Base-by-base conservation (phyloP, 2,329 filamentous ascomycete genomes). In the Fusarium sacchari region DNA sequence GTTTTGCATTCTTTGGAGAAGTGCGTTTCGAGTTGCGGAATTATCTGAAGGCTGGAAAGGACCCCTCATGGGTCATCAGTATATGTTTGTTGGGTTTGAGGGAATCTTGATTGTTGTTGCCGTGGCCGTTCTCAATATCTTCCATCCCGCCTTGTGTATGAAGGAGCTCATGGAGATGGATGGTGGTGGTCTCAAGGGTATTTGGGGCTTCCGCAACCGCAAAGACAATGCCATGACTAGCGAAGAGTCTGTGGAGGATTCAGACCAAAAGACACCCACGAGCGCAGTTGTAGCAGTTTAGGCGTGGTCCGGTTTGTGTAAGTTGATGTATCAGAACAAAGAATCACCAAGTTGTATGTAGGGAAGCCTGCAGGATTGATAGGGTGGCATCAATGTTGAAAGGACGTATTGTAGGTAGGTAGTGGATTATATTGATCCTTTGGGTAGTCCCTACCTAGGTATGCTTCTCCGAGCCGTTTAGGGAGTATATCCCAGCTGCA, bases 1-100 rank as follows among this genome's bases (percentile, higher is more conserved):
- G n/a, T 59, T 92, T 18, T 87, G 86, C 74, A 90, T 94, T 76
- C 88, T 93, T 69, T 88, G 88, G 76, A 85, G 92, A 14, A 90
- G 88, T 72, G 87, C 90, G 46, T 94, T 90, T 80, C 87, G 92
- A 61, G 88, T 92, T 28, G 88, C 88, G 1, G 91, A 94, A 84
- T 81, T 94, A 71, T 88, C 86, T 71, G 84, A 88, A 59, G 92
- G 92, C 3, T 94, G 90, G 88, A 80, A 78, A 7, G 90, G 91
- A 1, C 80, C 84, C 28, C 80, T 93, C 74, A 91, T 91, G 79
- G 80, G 77, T 39, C 80, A 87, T 42, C 84, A 91, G 81, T 82
- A 82, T 42, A 81, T 88, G 64, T 91, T 91, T 78, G 85, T 91
- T 68, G 86, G 81, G 10, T 86, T 91, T 60, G 89, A 91, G 83